Conservation (phyloP, 2,329 filamentous ascomycete species). For the Cryphonectria naterciae region DNA sequence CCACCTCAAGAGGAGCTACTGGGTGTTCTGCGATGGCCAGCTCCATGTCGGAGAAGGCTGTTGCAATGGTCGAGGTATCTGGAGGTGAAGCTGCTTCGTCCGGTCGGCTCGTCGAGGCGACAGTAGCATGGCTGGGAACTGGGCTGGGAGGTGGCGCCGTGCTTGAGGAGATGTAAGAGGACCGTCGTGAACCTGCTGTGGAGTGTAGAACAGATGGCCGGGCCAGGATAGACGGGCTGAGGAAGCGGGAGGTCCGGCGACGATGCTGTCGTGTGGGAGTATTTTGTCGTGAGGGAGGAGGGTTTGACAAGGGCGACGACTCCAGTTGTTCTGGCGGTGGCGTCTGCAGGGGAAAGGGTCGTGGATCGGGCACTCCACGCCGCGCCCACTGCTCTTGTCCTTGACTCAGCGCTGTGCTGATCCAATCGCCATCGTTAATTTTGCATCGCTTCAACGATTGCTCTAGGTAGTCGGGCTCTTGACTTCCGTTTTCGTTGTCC, state of each 20-base stretch:
- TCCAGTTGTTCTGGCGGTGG: constrained; percentile 1
- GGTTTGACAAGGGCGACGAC: neutral
- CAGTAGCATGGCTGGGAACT: constrained; percentile 4
- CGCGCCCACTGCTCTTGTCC: neutral
- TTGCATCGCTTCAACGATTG: constrained; percentile 8
- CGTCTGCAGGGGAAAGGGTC: constrained; percentile 4
- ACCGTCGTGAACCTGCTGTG: constrained; percentile 6
- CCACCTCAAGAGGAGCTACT: neutral
- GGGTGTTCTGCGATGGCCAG: constrained; percentile 6
- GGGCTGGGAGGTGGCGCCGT: constrained; percentile 17
- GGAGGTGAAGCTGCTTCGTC: constrained; percentile 13
- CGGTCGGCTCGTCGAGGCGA: neutral
- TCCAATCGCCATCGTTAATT: constrained; percentile 14
- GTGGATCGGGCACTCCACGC: neutral
- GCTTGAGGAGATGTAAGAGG: constrained; percentile 16
- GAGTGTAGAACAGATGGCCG: constrained; percentile 1
- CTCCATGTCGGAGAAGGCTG: constrained; percentile 12
- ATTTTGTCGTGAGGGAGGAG: neutral
- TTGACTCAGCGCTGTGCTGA: neutral
- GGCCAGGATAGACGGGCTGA: neutral
- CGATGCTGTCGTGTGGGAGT: constrained; percentile 1
- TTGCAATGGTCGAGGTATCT: constrained; percentile 5
- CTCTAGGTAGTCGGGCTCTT: neutral
- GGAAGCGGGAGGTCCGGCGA: neutral
- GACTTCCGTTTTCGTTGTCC: neutral